phyloP scores from a whole-genome alignment of 768 basidiomycete species.

The Rhizopogon roseolus region DNA sequence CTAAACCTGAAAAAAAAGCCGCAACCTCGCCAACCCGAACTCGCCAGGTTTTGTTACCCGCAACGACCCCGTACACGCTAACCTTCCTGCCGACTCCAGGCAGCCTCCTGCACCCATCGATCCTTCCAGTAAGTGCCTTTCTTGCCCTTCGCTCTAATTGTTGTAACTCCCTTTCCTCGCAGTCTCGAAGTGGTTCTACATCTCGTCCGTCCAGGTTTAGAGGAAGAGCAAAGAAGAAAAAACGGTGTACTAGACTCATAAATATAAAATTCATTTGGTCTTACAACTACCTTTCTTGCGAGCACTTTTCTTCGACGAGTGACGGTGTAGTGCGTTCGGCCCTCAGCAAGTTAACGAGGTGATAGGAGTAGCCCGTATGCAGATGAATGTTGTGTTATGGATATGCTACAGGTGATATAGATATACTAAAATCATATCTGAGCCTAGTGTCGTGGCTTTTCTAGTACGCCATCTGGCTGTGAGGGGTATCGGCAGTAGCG shows the following conservation, averaged over 20 bases:
- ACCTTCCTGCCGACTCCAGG: slow-evolving; percentile 73
- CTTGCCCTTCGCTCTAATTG: neutral
- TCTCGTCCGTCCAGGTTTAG: slow-evolving; percentile 82
- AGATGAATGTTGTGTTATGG: neutral
- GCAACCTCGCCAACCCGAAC: slow-evolving; percentile 72
- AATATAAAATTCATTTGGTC: neutral
- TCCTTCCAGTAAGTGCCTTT: slow-evolving; percentile 64
- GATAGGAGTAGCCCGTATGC: neutral
- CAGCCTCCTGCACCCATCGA: slow-evolving; percentile 87
- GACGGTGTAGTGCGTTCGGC: neutral
- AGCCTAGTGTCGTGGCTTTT: slow-evolving; percentile 26
- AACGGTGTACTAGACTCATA: no score
- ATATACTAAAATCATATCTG: neutral
- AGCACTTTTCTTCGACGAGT: neutral
- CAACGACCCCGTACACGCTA: slow-evolving; percentile 59
- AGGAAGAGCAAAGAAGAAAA: neutral
- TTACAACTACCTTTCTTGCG: neutral
- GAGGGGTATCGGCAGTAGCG: slow-evolving; percentile 85
- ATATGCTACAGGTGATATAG: slow-evolving; percentile 22
- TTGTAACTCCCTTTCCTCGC: slow-evolving; percentile 10
- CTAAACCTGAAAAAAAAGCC: slow-evolving; percentile 38
- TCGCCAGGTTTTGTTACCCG: slow-evolving; percentile 65
- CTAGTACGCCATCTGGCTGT: slow-evolving; percentile 44
- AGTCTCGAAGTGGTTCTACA: slow-evolving; percentile 96
- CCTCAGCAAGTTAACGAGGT: neutral